Evolutionary conservation across 2,329 filamentous ascomycete genomes (phyloP).

Genomic region (Orbilia javanica): DNA sequence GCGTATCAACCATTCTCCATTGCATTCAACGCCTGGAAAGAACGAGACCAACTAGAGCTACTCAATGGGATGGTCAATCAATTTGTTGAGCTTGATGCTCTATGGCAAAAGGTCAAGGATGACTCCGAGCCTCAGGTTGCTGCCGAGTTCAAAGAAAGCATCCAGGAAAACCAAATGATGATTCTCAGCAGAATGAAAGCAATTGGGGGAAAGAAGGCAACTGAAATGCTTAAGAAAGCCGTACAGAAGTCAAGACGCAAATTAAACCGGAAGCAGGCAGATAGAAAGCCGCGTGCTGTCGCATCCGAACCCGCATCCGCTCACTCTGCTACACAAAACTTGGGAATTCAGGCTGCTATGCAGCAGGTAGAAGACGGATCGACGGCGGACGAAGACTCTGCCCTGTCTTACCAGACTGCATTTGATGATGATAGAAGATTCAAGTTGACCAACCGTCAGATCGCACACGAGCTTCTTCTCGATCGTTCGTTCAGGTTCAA

Average conservation of each 20-base stretch:
- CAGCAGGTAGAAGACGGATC: slow-evolving; percentile 64
- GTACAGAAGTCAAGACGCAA: slow-evolving; percentile 77
- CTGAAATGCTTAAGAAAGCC: slow-evolving; percentile 79
- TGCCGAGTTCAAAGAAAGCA: slow-evolving; percentile 81
- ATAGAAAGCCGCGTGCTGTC: slow-evolving; percentile 77
- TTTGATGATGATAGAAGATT: slow-evolving; percentile 43
- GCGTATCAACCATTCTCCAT: slow-evolving; percentile 80
- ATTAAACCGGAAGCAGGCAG: slow-evolving; percentile 71
- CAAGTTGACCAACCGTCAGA: slow-evolving; percentile 71
- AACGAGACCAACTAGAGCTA: slow-evolving; percentile 80
- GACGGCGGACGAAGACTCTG: slow-evolving; percentile 53
- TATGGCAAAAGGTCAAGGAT: slow-evolving; percentile 85
- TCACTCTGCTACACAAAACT: slow-evolving; percentile 65
- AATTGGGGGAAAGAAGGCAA: slow-evolving; percentile 79
- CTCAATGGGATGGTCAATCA: slow-evolving; percentile 88
- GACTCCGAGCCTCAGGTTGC: slow-evolving; percentile 79
- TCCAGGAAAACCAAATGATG: slow-evolving; percentile 83
- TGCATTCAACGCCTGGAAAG: slow-evolving; percentile 86
- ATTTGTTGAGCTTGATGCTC: slow-evolving; percentile 85
- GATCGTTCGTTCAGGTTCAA: slow-evolving; percentile 83
- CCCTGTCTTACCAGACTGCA: slow-evolving; percentile 57
- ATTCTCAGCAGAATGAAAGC: slow-evolving; percentile 83
- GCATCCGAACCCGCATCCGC: slow-evolving; percentile 66
- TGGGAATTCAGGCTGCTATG: slow-evolving; percentile 66
- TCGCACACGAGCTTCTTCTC: slow-evolving; percentile 83